phyloP scores from a whole-genome alignment of 1,284 basidiomycete species.

The Ceratobasidium sp. region DNA sequence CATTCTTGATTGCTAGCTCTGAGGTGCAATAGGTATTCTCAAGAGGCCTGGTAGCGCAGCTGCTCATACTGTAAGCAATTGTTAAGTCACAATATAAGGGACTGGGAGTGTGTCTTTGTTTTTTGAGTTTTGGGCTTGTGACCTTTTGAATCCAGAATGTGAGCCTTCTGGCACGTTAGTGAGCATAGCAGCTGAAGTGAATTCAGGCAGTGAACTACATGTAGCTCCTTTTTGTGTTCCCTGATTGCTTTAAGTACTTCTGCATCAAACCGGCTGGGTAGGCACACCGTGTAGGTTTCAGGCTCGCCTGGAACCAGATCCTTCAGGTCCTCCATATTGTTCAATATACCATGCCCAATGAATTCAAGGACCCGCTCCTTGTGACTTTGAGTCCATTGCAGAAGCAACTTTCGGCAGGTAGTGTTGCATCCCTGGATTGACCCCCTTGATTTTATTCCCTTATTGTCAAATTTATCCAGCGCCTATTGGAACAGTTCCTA shows the following conservation, averaged over 20 bases:
- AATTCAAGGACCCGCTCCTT: not conserved
- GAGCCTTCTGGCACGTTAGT: not conserved
- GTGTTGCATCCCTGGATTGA: too few species aligned
- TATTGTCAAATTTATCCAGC: too few species aligned
- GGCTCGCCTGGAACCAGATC: constrained; percentile 1
- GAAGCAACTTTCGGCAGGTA: not conserved
- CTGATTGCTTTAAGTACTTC: not conserved
- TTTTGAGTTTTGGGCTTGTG: not conserved
- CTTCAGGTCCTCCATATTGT: too few species aligned
- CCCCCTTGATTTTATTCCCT: too few species aligned
- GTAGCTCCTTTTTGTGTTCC: not conserved
- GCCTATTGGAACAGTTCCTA: not conserved
- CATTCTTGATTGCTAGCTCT: not conserved
- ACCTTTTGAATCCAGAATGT: not conserved
- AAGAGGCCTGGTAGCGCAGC: not conserved
- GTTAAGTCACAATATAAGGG: not conserved
- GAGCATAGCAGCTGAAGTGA: not conserved
- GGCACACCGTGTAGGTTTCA: not conserved
- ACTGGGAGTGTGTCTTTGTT: not conserved
- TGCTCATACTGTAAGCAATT: not conserved
- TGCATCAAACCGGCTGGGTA: not conserved
- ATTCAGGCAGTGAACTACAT: not conserved
- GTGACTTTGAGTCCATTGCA: not conserved
- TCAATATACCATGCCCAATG: not conserved
- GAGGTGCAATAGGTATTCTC: not conserved